These are phyloP conservation scores for Globisporangium mamillatum DNA, from an alignment of 352 stramenopile species.

Conservation along the genomic window DNA sequence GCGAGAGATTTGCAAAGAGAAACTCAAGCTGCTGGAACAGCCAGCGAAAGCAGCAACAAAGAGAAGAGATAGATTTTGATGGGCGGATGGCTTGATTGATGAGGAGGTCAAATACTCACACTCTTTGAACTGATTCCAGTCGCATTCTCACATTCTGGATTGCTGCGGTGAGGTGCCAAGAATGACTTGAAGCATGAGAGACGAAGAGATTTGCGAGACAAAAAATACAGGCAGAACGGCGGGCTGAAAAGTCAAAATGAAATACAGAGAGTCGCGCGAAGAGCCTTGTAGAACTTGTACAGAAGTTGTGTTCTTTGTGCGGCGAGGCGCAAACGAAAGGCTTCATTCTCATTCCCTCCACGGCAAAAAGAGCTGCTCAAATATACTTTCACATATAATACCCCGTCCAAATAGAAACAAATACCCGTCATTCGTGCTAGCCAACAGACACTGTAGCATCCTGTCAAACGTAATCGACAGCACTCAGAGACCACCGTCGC, in stretches of 20 bases:
- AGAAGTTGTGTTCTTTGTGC: too few relatives aligned
- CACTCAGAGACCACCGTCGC: not conserved
- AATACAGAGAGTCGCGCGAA: too few relatives aligned
- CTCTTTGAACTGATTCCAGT: not conserved
- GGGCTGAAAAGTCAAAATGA: too few relatives aligned
- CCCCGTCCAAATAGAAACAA: too few relatives aligned
- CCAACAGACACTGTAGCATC: too few relatives aligned
- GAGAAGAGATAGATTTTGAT: not conserved
- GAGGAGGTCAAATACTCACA: not conserved
- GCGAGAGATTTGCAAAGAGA: not conserved
- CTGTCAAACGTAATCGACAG: not conserved
- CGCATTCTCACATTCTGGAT: not conserved
- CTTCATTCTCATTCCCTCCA: not conserved
- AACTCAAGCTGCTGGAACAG: too few relatives aligned
- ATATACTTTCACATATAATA: too few relatives aligned
- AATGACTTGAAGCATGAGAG: not conserved
- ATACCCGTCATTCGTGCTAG: too few relatives aligned
- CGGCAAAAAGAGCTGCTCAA: not conserved
- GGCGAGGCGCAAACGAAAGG: not conserved
- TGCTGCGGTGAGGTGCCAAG: too few relatives aligned
- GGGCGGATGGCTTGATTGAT: not conserved
- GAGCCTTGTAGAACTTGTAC: too few relatives aligned
- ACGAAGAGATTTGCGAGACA: not conserved
- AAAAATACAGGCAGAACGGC: too few relatives aligned
- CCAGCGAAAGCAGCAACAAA: not conserved